Conservation (phyloP, 106 monocot genomes). For the Dioscorea zingiberensis region DNA sequence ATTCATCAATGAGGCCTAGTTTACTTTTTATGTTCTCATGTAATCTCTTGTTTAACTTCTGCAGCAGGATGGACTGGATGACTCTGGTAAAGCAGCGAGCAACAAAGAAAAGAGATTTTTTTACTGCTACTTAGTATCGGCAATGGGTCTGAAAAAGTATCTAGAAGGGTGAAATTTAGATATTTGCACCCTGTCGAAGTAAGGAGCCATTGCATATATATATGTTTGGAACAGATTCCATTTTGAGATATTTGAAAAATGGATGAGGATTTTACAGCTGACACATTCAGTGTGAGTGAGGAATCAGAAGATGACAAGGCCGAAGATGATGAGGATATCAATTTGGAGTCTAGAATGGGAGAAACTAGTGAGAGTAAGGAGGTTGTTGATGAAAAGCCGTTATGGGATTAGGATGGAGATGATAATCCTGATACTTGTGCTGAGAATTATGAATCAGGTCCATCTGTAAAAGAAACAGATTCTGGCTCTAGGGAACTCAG, state of each 20-base stretch:
- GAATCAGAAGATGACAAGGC: slow-evolving; percentile 40
- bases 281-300: slow-evolving; percentile 69
- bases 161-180: too few species aligned
- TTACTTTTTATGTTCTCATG: slow-evolving; percentile 9
- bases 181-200: too few species aligned
- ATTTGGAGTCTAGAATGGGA: slow-evolving; percentile 83
- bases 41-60: too few species aligned
- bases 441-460: slow-evolving; percentile 81
- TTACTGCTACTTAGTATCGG: too few species aligned
- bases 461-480: slow-evolving; percentile 65
- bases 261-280: slow-evolving; percentile 88
- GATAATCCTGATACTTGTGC: slow-evolving; percentile 27
- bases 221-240: too few species aligned
- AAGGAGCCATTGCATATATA: too few species aligned
- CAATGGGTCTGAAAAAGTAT: too few species aligned
- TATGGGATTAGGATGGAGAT: slow-evolving; percentile 65
- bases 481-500: slow-evolving; percentile 45
- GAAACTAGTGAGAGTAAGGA: slow-evolving; percentile 41
- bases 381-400: slow-evolving; percentile 66
- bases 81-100: slow-evolving; percentile 36
- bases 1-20: neutral
- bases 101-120: slow-evolving; percentile 62
- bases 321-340: slow-evolving; percentile 56
- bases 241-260: too few species aligned
- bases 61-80: slow-evolving; percentile 47